A percentile compares a stretch with the other conserved stretches of the same genome.
Evolutionary conservation across 495 filamentous ascomycete genomes (phyloP).

Genomic region (Penicillium dipodomyicola): DNA sequence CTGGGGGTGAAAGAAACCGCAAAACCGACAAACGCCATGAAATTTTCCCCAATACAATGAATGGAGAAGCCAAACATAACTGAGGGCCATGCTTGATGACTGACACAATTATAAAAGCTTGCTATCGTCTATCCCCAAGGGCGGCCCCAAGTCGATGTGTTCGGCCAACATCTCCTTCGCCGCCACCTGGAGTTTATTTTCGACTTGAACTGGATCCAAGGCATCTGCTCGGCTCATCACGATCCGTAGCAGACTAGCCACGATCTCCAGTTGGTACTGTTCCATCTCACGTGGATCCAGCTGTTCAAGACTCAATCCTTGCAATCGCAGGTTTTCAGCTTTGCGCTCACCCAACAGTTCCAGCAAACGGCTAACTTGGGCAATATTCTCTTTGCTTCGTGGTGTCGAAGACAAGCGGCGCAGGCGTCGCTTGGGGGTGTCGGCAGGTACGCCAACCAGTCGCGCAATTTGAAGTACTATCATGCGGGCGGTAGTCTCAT

Average conservation of each 20-base stretch:
- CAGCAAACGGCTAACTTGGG: conserved; percentile 37
- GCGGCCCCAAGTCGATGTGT: conserved; percentile 33
- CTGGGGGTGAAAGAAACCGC: neutral
- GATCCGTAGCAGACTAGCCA: conserved; percentile 50
- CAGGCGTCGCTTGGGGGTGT: conserved; percentile 42
- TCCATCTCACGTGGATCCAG: conserved; percentile 41
- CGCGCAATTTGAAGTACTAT: conserved; percentile 53
- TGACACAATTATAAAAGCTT: conserved; percentile 25
- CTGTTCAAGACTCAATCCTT: conserved; percentile 36
- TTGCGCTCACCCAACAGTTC: conserved; percentile 41
- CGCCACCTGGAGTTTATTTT: conserved; percentile 44
- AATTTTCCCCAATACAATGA: neutral
- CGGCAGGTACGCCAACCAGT: conserved; percentile 40
- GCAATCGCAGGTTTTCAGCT: conserved; percentile 32
- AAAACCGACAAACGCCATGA: conserved; percentile 4
- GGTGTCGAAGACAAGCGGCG: conserved; percentile 44
- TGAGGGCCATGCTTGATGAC: neutral
- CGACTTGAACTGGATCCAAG: conserved; percentile 32
- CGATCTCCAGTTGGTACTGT: conserved; percentile 50
- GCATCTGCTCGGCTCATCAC: conserved; percentile 47
- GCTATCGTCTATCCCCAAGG: conserved; percentile 31
- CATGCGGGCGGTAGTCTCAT: conserved; percentile 48
- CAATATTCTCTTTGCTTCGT: conserved; percentile 45
- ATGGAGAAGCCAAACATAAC: neutral
- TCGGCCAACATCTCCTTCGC: conserved; percentile 56